Evolutionary conservation across 345 rosid genomes (phyloP).

Genomic region (Pistacia vera): DNA sequence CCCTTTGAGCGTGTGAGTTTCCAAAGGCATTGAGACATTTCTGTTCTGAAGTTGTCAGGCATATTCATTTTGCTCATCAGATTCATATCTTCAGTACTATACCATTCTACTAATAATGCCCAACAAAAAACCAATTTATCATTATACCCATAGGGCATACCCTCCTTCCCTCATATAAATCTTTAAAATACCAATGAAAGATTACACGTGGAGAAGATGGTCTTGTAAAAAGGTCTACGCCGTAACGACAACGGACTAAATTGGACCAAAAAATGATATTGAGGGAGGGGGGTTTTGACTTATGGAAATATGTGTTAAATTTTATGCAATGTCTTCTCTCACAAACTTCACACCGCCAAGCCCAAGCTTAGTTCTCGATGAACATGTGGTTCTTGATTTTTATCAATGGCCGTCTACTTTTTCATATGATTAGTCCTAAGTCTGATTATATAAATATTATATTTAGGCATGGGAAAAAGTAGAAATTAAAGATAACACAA

Average conservation of each 20-base stretch:
- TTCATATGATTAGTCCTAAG: too few species aligned
- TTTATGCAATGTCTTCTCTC: neutral
- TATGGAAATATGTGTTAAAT: slow-evolving; percentile 20
- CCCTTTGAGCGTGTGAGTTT: neutral
- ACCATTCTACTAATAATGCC: too few species aligned
- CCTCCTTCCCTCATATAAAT: too few species aligned
- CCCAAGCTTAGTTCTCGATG: neutral
- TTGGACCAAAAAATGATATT: neutral
- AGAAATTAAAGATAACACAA: neutral
- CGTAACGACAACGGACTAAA: slow-evolving; percentile 52
- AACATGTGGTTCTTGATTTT: too few species aligned
- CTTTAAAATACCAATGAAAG: neutral
- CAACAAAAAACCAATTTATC: too few species aligned
- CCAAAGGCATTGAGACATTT: neutral
- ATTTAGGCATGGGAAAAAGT: neutral
- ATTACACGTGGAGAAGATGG: slow-evolving; percentile 28
- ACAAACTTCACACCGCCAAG: neutral
- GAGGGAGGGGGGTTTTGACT: slow-evolving; percentile 32
- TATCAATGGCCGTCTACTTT: too few species aligned
- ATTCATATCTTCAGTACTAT: too few species aligned
- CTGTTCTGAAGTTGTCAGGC: slow-evolving; percentile 1
- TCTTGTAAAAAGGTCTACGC: slow-evolving; percentile 31
- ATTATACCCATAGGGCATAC: too few species aligned
- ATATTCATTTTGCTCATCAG: too few species aligned
- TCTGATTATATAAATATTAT: too few species aligned